phyloP scores from a whole-genome alignment of 192 early-diverging fungal species.

The Dimargaris xerosporica region DNA sequence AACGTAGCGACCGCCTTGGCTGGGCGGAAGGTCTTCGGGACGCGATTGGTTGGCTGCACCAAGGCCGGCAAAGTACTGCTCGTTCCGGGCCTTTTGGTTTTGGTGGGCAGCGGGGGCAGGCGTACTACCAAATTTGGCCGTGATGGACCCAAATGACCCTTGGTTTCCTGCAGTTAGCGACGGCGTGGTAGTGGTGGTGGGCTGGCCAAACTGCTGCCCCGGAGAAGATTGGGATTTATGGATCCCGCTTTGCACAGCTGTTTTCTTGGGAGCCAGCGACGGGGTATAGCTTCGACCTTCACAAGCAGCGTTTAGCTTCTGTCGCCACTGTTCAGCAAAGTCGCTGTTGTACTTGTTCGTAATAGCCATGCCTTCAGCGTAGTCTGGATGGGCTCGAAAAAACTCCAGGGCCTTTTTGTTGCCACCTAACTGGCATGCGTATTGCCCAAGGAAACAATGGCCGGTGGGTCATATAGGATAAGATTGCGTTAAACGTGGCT shows the following conservation, averaged over 20 bases:
- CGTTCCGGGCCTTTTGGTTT: slow-evolving; percentile 49
- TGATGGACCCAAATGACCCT: slow-evolving; percentile 11
- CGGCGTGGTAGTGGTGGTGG: too few relatives aligned
- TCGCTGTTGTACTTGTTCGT: slow-evolving; percentile 76
- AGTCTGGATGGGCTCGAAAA: slow-evolving; percentile 69
- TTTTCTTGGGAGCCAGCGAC: slow-evolving; percentile 15
- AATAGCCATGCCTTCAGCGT: slow-evolving; percentile 53
- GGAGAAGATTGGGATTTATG: not conserved
- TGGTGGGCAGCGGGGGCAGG: slow-evolving; percentile 7
- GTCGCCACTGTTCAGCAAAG: slow-evolving; percentile 73
- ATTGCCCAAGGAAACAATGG: too few relatives aligned
- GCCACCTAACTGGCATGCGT: slow-evolving; percentile 53
- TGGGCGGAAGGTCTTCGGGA: slow-evolving; percentile 47
- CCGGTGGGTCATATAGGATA: slow-evolving; percentile 2
- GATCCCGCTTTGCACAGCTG: not conserved
- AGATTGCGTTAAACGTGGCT: not conserved
- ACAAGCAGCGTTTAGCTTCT: slow-evolving; percentile 66
- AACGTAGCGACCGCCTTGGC: slow-evolving; percentile 58
- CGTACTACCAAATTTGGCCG: slow-evolving; percentile 11
- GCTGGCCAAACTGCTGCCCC: slow-evolving; percentile 15
- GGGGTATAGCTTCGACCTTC: slow-evolving; percentile 38
- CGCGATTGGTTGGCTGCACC: slow-evolving; percentile 39
- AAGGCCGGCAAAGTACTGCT: slow-evolving; percentile 59
- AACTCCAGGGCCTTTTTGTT: slow-evolving; percentile 75
- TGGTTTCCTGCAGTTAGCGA: too few relatives aligned